Evolutionary conservation across 306 rosid genomes (phyloP).

Genomic region (Trifolium fragiferum): DNA sequence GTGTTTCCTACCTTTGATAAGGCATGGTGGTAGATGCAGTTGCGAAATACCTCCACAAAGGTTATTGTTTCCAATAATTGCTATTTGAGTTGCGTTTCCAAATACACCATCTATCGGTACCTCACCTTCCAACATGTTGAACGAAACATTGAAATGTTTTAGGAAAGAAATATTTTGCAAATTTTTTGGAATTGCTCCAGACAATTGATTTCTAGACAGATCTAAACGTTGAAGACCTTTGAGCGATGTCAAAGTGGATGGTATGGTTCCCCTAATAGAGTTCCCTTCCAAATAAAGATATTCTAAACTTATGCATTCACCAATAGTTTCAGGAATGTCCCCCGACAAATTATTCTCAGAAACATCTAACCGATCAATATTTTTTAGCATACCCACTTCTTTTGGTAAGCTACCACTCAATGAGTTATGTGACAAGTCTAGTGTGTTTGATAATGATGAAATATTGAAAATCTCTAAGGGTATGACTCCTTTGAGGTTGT

Average conservation of each 20-base stretch:
- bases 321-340: constrained; percentile 43
- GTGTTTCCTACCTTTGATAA: too few species aligned
- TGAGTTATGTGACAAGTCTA: too few species aligned
- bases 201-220: constrained; percentile 43
- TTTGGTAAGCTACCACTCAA: background rate
- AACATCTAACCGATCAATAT: background rate
- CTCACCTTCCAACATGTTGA: constrained; percentile 45
- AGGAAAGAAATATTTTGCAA: constrained; percentile 18
- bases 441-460: too few species aligned
- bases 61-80: background rate
- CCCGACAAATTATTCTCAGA: constrained; percentile 41
- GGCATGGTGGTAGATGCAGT: too few species aligned
- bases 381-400: constrained; percentile 25
- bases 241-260: constrained; percentile 36
- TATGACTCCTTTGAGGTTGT: too few species aligned
- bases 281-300: constrained; percentile 37
- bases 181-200: constrained; percentile 40
- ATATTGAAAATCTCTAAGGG: too few species aligned
- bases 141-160: constrained; percentile 40
- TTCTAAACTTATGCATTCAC: constrained; percentile 40
- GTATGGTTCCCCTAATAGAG: constrained; percentile 41
- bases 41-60: too few species aligned
- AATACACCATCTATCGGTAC: constrained; percentile 36
- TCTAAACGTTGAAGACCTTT: constrained; percentile 37
- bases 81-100: background rate